These are phyloP conservation scores for Schizophyllum commune DNA, from an alignment of 1,284 basidiomycete species.

Conservation along the genomic window DNA sequence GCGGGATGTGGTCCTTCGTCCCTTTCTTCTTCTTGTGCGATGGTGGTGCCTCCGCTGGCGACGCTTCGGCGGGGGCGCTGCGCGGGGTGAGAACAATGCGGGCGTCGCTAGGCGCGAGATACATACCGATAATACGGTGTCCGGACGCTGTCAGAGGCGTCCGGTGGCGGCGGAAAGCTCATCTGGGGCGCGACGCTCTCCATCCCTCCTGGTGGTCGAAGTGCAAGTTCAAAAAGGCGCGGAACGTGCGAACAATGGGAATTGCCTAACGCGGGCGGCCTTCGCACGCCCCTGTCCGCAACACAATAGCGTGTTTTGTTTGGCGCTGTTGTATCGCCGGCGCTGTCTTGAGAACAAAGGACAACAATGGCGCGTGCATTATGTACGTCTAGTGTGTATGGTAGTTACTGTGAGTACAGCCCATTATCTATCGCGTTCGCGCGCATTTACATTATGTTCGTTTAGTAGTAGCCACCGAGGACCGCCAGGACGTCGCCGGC, in stretches of 20 bases:
- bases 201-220: background rate
- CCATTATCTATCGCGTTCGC: background rate
- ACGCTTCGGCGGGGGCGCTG: background rate
- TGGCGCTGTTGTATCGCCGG: background rate
- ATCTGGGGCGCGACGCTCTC: background rate
- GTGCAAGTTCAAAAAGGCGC: background rate
- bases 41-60: background rate
- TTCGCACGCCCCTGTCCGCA: background rate
- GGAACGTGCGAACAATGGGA: background rate
- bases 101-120: background rate
- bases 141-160: background rate
- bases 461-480: background rate
- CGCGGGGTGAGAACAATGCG: background rate
- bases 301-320: background rate
- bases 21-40: slow-evolving; percentile 1
- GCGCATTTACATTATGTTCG: background rate
- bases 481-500: slow-evolving; percentile 13
- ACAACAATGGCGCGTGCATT: background rate
- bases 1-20: slow-evolving; percentile 31
- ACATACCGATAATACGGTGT: background rate
- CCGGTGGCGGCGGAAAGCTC: background rate
- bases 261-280: background rate
- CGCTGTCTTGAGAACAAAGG: background rate
- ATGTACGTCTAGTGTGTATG: background rate
- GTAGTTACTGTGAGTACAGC: background rate